A percentile compares a stretch with the other conserved stretches of the same genome.
Evolutionary conservation across 2,329 filamentous ascomycete genomes (phyloP).

Genomic region (Apiospora pterosperma): DNA sequence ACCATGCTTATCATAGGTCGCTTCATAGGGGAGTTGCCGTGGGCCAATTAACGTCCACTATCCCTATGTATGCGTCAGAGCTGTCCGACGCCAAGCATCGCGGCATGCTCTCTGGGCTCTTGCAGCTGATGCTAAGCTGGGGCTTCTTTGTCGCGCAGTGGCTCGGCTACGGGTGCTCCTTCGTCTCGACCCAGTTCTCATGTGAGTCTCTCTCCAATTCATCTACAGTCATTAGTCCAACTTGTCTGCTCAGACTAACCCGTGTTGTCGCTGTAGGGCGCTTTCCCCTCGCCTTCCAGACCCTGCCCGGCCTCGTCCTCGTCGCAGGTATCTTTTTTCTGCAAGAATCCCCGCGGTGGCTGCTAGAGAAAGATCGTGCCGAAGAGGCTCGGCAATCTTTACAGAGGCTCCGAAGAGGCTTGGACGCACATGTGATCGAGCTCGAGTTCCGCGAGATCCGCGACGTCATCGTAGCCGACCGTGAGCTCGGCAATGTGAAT

Average conservation of each 20-base stretch:
- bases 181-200: slow-evolving; percentile 25
- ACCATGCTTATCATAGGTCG: slow-evolving; percentile 68
- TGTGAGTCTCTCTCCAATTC: neutral
- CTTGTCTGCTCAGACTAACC: neutral
- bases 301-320: slow-evolving; percentile 62
- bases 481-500: slow-evolving; percentile 29
- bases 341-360: neutral
- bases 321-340: slow-evolving; percentile 57
- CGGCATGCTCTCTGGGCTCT: slow-evolving; percentile 69
- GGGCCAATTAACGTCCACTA: slow-evolving; percentile 38
- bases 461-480: slow-evolving; percentile 34
- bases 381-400: slow-evolving; percentile 19
- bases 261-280: slow-evolving; percentile 36
- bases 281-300: slow-evolving; percentile 65
- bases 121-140: slow-evolving; percentile 81
- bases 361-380: neutral
- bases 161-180: slow-evolving; percentile 61
- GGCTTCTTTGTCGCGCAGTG: slow-evolving; percentile 70
- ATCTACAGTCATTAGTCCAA: too few relatives aligned
- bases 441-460: slow-evolving; percentile 37
- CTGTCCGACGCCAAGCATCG: slow-evolving; percentile 75
- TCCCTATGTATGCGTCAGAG: slow-evolving; percentile 72
- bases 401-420: slow-evolving; percentile 26
- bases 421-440: slow-evolving; percentile 31
- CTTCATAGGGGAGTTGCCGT: slow-evolving; percentile 65